phyloP scores from a whole-genome alignment of 495 filamentous ascomycete genomes.

The Xanthoparmelia taractica region DNA sequence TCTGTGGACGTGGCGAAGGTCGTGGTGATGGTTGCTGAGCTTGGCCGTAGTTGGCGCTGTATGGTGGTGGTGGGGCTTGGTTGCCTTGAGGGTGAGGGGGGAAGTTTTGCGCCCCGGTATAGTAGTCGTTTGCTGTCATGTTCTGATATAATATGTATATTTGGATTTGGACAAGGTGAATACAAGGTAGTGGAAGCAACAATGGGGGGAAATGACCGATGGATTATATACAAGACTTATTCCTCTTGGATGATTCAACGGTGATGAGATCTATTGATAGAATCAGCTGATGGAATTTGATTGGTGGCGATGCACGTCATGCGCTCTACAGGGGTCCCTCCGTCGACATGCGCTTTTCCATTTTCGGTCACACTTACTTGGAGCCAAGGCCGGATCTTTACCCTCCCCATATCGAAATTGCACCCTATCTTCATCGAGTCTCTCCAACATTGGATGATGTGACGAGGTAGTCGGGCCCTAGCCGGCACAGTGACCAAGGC shows the following conservation, averaged over 20 bases:
- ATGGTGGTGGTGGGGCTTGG: constrained; percentile 23
- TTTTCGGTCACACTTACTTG: no score
- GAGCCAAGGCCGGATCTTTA: no score
- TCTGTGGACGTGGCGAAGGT: constrained; percentile 15
- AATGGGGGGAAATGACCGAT: neutral
- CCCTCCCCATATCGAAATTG: no score
- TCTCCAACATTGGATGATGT: no score
- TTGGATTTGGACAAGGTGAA: neutral
- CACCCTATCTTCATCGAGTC: no score
- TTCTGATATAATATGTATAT: neutral
- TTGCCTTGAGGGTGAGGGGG: constrained; percentile 21
- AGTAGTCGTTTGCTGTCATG: constrained; percentile 26
- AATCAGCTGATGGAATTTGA: neutral
- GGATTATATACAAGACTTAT: neutral
- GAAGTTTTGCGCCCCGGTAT: constrained; percentile 21
- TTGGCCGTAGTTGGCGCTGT: constrained; percentile 14
- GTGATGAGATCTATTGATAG: constrained; percentile 4
- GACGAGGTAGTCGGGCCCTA: no score
- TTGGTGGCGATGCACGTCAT: neutral
- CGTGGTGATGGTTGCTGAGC: constrained; percentile 15
- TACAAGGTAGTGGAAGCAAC: neutral
- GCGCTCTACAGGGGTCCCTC: no score
- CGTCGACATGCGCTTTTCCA: no score
- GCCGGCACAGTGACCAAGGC: no score
- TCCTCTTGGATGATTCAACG: no score